phyloP scores from a whole-genome alignment of 108 stramenopile genomes.

The Cyclotella kingstonii region DNA sequence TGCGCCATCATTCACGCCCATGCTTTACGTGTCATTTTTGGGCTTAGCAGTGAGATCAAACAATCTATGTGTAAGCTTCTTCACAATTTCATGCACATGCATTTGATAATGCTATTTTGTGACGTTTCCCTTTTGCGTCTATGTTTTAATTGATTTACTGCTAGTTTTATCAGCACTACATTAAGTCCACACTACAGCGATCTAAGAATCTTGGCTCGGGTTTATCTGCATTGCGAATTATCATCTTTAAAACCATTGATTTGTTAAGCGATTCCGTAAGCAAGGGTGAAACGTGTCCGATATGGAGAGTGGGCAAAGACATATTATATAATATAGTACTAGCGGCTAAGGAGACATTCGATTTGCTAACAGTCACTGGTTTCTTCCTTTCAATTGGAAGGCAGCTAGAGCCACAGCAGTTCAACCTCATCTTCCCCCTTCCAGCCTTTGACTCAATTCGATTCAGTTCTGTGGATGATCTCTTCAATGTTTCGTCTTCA shows the following conservation, averaged over 20 bases:
- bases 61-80: not conserved
- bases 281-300: not conserved
- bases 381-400: slow-evolving; percentile 48
- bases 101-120: too few relatives aligned
- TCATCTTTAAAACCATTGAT: slow-evolving; percentile 38
- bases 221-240: slow-evolving; percentile 29
- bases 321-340: slow-evolving; percentile 23
- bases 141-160: too few relatives aligned
- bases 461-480: slow-evolving; percentile 29
- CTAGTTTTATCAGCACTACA: slow-evolving; percentile 12
- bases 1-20: slow-evolving; percentile 29
- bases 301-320: slow-evolving; percentile 19
- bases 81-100: not conserved
- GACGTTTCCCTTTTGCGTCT: too few relatives aligned
- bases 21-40: slow-evolving; percentile 35
- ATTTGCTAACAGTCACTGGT: slow-evolving; percentile 29
- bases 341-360: slow-evolving; percentile 15
- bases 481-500: slow-evolving; percentile 22
- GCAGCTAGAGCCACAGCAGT: slow-evolving; percentile 50
- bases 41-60: slow-evolving; percentile 2
- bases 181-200: slow-evolving; percentile 10
- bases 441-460: slow-evolving; percentile 1
- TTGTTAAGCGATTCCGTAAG: slow-evolving; percentile 17
- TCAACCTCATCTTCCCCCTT: slow-evolving; percentile 49
- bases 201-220: slow-evolving; percentile 15